phyloP scores from a whole-genome alignment of 2,329 filamentous ascomycete species.

The Taxawa tesnikishii region DNA sequence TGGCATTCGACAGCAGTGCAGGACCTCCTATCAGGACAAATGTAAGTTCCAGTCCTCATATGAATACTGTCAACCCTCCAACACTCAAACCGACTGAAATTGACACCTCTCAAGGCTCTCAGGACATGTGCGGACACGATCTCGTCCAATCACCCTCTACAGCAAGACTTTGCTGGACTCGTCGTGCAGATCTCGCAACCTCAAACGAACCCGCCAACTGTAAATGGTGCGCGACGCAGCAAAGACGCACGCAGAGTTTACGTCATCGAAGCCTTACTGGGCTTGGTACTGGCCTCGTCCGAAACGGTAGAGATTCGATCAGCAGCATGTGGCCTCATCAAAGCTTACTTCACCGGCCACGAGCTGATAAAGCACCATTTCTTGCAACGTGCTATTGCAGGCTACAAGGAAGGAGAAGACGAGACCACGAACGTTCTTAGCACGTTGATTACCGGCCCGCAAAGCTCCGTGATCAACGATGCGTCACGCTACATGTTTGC shows the following conservation, averaged over 20 bases:
- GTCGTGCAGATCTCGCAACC: slow-evolving; percentile 47
- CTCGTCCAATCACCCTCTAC: slow-evolving; percentile 62
- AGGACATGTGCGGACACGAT: slow-evolving; percentile 82
- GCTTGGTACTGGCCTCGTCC: slow-evolving; percentile 61
- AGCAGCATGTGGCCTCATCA: slow-evolving; percentile 79
- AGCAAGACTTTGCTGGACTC: slow-evolving; percentile 81
- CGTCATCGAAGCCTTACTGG: slow-evolving; percentile 85
- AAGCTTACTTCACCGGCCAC: slow-evolving; percentile 82
- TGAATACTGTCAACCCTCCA: no score
- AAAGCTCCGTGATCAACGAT: slow-evolving; percentile 53
- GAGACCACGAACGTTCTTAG: slow-evolving; percentile 74
- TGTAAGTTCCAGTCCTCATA: no score
- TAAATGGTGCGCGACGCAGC: slow-evolving; percentile 28
- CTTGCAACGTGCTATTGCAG: slow-evolving; percentile 75
- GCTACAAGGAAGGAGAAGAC: slow-evolving; percentile 63
- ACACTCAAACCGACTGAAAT: no score
- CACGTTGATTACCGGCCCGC: slow-evolving; percentile 59
- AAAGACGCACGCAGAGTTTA: slow-evolving; percentile 41
- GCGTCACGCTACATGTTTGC: slow-evolving; percentile 88
- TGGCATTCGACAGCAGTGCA: slow-evolving; percentile 65
- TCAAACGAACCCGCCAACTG: slow-evolving; percentile 14
- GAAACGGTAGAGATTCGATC: slow-evolving; percentile 68
- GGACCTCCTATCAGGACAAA: slow-evolving; percentile 72
- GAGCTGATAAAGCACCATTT: slow-evolving; percentile 75
- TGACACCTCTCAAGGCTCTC: no score